Percentiles rank a stretch among this genome's conserved stretches.
Conservation (phyloP, 1,284 basidiomycete genomes). For the Ustilago trichophora region DNA sequence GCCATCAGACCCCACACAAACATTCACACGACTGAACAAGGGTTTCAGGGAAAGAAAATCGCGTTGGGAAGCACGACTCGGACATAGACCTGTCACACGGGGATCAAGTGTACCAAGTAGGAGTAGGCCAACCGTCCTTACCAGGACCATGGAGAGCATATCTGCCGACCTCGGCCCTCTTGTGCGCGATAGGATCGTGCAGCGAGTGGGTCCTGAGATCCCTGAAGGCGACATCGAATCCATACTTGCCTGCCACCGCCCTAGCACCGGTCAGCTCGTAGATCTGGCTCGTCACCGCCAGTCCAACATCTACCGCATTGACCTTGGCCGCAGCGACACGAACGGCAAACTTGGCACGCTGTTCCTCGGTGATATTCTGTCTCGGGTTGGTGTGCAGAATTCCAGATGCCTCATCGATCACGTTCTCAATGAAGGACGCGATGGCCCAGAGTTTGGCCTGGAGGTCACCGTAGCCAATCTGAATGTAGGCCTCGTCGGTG, state of each 20-base stretch:
- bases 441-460: conserved; percentile 64
- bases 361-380: conserved; percentile 53
- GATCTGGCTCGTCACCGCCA: conserved; percentile 63
- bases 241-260: conserved; percentile 60
- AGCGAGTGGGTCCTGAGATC: conserved; percentile 62
- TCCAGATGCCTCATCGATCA: conserved; percentile 34
- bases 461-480: conserved; percentile 63
- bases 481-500: conserved; percentile 65
- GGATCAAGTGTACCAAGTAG: conserved; percentile 55
- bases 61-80: too few relatives aligned
- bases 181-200: conserved; percentile 66
- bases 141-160: conserved; percentile 56
- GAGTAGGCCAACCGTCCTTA: conserved; percentile 58
- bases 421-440: conserved; percentile 61
- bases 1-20: too few relatives aligned
- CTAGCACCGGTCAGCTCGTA: conserved; percentile 65
- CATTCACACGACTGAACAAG: too few relatives aligned
- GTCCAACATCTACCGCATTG: conserved; percentile 57
- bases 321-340: conserved; percentile 65
- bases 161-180: conserved; percentile 61
- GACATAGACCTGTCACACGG: too few relatives aligned
- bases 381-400: conserved; percentile 53
- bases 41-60: too few relatives aligned
- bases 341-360: conserved; percentile 64
- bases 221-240: conserved; percentile 59